phyloP scores from a whole-genome alignment of 768 basidiomycete genomes.

The Tricholoma saponaceum region DNA sequence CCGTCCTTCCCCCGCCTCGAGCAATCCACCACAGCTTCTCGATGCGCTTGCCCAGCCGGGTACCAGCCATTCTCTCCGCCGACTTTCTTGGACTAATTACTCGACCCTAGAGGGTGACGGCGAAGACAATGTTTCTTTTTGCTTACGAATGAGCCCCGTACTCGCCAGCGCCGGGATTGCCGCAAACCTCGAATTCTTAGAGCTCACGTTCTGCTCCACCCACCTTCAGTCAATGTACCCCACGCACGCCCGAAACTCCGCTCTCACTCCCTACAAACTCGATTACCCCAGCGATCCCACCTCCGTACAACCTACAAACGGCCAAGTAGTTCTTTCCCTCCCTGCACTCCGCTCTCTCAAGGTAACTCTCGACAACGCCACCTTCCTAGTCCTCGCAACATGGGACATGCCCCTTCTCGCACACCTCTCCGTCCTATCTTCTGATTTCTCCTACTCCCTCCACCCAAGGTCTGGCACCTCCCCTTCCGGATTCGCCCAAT shows the following conservation, averaged over 20 bases:
- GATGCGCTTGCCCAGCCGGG: slow-evolving; percentile 49
- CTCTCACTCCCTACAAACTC: slow-evolving; percentile 9
- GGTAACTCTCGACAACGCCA: slow-evolving; percentile 66
- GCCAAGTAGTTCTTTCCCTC: slow-evolving; percentile 37
- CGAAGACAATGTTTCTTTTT: slow-evolving; percentile 49
- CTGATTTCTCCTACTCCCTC: slow-evolving; percentile 57
- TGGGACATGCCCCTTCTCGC: slow-evolving; percentile 65
- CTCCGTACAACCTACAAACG: slow-evolving; percentile 9
- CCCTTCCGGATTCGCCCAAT: slow-evolving; percentile 57
- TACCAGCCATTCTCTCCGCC: slow-evolving; percentile 42
- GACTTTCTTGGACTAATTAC: slow-evolving; percentile 72
- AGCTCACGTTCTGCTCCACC: slow-evolving; percentile 57
- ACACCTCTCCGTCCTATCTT: slow-evolving; percentile 63
- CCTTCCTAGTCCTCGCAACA: slow-evolving; percentile 58
- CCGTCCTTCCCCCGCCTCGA: slow-evolving; percentile 42
- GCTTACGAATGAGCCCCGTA: slow-evolving; percentile 51
- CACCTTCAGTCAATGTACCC: slow-evolving; percentile 32
- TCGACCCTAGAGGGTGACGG: background rate
- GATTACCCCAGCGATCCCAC: background rate
- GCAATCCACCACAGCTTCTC: slow-evolving; percentile 51
- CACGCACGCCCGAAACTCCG: slow-evolving; percentile 5
- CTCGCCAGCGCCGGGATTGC: slow-evolving; percentile 41
- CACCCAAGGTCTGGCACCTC: slow-evolving; percentile 20
- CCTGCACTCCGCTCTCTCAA: slow-evolving; percentile 67
- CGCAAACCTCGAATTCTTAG: slow-evolving; percentile 59